Evolutionary conservation across 2,329 filamentous ascomycete species (phyloP).

Genomic region (Talaromyces funiculosus): DNA sequence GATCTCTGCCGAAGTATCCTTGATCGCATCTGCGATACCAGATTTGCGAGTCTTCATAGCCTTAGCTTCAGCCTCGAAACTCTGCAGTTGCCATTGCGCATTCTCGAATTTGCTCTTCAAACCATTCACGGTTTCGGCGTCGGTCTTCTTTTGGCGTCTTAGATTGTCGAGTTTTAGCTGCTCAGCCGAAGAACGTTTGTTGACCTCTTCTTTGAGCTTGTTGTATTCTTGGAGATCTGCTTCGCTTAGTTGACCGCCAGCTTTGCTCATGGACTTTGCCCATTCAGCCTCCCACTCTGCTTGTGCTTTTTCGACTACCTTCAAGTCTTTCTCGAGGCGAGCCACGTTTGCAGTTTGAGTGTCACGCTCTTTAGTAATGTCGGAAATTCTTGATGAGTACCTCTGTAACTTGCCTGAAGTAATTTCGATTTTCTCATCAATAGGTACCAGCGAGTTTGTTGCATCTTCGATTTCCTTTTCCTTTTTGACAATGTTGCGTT

Average conservation of each 20-base stretch:
- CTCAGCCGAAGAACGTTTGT: conserved; percentile 72
- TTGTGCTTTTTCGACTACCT: conserved; percentile 81
- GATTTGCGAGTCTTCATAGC: conserved; percentile 64
- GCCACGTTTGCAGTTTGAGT: conserved; percentile 62
- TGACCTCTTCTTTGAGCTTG: conserved; percentile 74
- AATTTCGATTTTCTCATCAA: conserved; percentile 86
- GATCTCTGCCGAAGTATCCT: conserved; percentile 69
- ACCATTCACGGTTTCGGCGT: conserved; percentile 84
- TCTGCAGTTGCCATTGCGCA: conserved; percentile 66
- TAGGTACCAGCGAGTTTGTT: conserved; percentile 76
- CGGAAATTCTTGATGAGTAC: conserved; percentile 61
- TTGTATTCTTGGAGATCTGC: conserved; percentile 88
- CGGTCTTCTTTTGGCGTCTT: conserved; percentile 81
- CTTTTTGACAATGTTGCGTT: conserved; percentile 77
- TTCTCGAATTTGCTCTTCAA: conserved; percentile 82
- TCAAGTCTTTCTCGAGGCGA: conserved; percentile 73
- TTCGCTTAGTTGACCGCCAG: conserved; percentile 79
- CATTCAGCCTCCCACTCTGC: conserved; percentile 83
- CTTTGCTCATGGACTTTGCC: conserved; percentile 74
- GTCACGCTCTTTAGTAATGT: conserved; percentile 70
- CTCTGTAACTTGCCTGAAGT: conserved; percentile 65
- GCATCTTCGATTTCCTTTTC: conserved; percentile 83
- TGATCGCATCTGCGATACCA: conserved; percentile 56
- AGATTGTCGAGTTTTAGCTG: conserved; percentile 80
- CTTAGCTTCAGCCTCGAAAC: conserved; percentile 64